Percentiles rank a stretch among this genome's conserved stretches.
These are phyloP conservation scores for Penicillium sp. DNA, from an alignment of 2,329 filamentous ascomycete species.

Conservation along the genomic window DNA sequence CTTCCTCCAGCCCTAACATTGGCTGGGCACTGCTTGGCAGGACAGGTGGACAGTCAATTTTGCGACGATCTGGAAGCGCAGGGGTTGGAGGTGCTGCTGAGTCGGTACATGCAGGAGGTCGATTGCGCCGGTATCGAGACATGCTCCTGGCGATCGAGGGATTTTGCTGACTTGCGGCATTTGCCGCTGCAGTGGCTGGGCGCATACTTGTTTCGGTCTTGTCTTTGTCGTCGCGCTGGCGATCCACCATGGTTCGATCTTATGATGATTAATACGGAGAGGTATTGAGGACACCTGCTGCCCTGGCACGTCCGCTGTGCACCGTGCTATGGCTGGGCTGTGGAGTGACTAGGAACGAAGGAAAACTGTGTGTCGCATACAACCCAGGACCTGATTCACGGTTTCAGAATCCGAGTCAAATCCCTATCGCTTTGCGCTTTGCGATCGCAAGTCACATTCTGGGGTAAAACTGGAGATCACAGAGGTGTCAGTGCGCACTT, in stretches of 20 bases:
- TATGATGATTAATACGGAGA: not conserved
- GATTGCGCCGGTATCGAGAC: slow-evolving; percentile 44
- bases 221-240: slow-evolving; percentile 3
- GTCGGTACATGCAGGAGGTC: slow-evolving; percentile 24
- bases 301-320: not conserved
- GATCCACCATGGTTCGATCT: not conserved
- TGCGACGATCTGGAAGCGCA: slow-evolving; percentile 19
- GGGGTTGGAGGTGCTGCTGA: slow-evolving; percentile 22
- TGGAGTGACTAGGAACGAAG: not conserved
- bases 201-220: not conserved
- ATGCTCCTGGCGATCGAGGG: slow-evolving; percentile 42
- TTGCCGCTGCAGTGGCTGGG: not conserved
- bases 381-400: not conserved
- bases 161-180: slow-evolving; percentile 23
- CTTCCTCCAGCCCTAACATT: slow-evolving; percentile 21
- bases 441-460: slow-evolving; percentile 5
- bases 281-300: not conserved
- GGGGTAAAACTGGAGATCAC: not conserved
- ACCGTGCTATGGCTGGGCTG: not conserved
- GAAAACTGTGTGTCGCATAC: not conserved
- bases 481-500: not conserved
- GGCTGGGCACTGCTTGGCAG: slow-evolving; percentile 5
- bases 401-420: not conserved
- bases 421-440: slow-evolving; percentile 4
- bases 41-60: slow-evolving; percentile 8